These are phyloP conservation scores for Scolecobasidium constrictum DNA, from an alignment of 2,329 filamentous ascomycete genomes.

Conservation along the genomic window DNA sequence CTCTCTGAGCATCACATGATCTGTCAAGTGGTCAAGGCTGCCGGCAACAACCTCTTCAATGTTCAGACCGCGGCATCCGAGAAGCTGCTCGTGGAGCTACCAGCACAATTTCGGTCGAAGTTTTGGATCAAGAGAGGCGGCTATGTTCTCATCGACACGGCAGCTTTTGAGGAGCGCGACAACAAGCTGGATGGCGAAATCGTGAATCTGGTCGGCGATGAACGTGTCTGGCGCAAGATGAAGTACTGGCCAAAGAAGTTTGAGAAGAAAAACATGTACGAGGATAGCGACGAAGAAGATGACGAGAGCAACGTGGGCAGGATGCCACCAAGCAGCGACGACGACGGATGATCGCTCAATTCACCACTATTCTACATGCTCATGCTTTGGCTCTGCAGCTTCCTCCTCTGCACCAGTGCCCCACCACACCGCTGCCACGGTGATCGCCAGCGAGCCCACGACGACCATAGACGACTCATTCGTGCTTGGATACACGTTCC, in stretches of 20 bases:
- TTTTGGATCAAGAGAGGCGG: constrained; percentile 89
- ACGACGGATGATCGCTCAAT: background rate
- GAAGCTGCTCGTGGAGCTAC: constrained; percentile 66
- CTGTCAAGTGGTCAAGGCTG: constrained; percentile 67
- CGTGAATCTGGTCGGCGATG: constrained; percentile 82
- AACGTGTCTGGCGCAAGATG: constrained; percentile 85
- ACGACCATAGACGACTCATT: constrained; percentile 52
- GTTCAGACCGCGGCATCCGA: constrained; percentile 45
- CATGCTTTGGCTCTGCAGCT: constrained; percentile 13
- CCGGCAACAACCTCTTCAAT: constrained; percentile 82
- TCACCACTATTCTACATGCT: constrained; percentile 20
- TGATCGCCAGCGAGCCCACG: constrained; percentile 57
- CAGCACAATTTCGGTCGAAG: constrained; percentile 75
- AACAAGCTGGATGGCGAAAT: constrained; percentile 83
- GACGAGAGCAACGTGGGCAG: constrained; percentile 10
- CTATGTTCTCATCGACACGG: constrained; percentile 72
- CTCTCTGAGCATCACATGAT: constrained; percentile 48
- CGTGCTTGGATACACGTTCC: constrained; percentile 88
- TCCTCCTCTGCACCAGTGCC: constrained; percentile 31
- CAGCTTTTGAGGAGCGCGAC: constrained; percentile 51
- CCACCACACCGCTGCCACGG: constrained; percentile 52
- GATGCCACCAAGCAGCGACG: constrained; percentile 10
- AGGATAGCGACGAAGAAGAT: constrained; percentile 7
- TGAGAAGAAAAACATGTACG: constrained; percentile 5
- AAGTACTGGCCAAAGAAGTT: constrained; percentile 53